A percentile compares a stretch with the other conserved stretches of the same genome.
Conservation (phyloP, 2,329 filamentous ascomycete species). For the Knufia fluminis region DNA sequence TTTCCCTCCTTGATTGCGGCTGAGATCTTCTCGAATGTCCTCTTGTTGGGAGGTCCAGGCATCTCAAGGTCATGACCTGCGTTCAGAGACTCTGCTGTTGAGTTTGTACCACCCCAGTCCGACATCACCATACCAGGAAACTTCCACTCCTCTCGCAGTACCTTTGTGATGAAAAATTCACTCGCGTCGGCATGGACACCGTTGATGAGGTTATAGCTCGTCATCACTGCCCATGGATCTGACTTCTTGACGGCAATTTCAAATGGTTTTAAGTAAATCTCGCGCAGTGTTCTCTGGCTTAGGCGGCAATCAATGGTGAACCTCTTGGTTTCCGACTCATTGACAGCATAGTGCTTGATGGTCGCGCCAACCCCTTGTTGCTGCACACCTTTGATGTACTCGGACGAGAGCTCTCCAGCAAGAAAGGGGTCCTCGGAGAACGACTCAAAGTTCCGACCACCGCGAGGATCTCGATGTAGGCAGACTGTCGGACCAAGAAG, state of each 20-base stretch:
- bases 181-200: conserved; percentile 59
- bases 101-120: conserved; percentile 29
- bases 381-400: conserved; percentile 16
- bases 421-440: conserved; percentile 20
- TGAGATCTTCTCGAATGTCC: conserved; percentile 28
- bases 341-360: conserved; percentile 19
- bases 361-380: conserved; percentile 13
- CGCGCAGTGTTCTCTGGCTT: conserved; percentile 12
- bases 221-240: conserved; percentile 14
- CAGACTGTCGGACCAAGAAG: conserved; percentile 17
- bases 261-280: conserved; percentile 19
- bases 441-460: conserved; percentile 18
- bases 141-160: conserved; percentile 69
- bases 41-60: conserved; percentile 19
- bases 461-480: conserved; percentile 14
- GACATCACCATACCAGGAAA: conserved; percentile 52
- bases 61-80: conserved; percentile 25
- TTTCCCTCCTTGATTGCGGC: conserved; percentile 25
- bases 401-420: conserved; percentile 11
- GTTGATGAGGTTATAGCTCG: conserved; percentile 17
- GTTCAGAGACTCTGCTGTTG: conserved; percentile 18
- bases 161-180: conserved; percentile 61
- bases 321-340: conserved; percentile 15
- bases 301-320: conserved; percentile 15
- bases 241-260: conserved; percentile 12